phyloP scores from a whole-genome alignment of 2,329 filamentous ascomycete genomes.

The Zasmidium citrigriseum region DNA sequence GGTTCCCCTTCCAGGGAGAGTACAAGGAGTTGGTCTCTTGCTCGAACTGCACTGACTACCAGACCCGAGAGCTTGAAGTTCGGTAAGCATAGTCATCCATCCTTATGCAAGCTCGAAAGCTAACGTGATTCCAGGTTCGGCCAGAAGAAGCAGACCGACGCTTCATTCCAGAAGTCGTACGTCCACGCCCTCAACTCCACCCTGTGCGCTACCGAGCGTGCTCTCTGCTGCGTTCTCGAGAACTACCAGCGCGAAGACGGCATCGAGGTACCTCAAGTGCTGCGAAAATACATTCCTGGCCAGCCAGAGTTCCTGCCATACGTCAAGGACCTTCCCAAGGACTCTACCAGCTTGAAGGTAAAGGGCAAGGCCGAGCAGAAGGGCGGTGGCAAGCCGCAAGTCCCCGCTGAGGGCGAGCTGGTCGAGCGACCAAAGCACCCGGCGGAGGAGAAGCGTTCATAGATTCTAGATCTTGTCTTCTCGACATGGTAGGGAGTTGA shows the following conservation, averaged over 20 bases:
- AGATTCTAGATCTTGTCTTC: neutral
- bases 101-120: neutral
- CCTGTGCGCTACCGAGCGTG: conserved; percentile 85
- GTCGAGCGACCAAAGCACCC: conserved; percentile 36
- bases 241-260: conserved; percentile 94
- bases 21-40: conserved; percentile 98
- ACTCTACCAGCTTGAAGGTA: conserved; percentile 63
- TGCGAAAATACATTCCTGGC: conserved; percentile 88
- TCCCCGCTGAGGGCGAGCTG: conserved; percentile 33
- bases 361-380: conserved; percentile 35
- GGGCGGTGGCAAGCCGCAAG: conserved; percentile 25
- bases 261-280: conserved; percentile 75
- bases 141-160: conserved; percentile 78
- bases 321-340: conserved; percentile 80
- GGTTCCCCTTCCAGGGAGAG: conserved; percentile 94
- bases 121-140: conserved; percentile 57
- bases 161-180: conserved; percentile 79
- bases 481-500: neutral
- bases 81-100: conserved; percentile 42
- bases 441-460: conserved; percentile 31
- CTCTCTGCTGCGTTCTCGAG: conserved; percentile 91
- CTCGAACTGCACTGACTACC: conserved; percentile 98
- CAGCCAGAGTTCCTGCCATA: conserved; percentile 87
- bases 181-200: conserved; percentile 92
- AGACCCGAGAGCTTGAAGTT: conserved; percentile 90